phyloP scores from a whole-genome alignment of 257 asterid species.

The Prunella vulgaris region DNA sequence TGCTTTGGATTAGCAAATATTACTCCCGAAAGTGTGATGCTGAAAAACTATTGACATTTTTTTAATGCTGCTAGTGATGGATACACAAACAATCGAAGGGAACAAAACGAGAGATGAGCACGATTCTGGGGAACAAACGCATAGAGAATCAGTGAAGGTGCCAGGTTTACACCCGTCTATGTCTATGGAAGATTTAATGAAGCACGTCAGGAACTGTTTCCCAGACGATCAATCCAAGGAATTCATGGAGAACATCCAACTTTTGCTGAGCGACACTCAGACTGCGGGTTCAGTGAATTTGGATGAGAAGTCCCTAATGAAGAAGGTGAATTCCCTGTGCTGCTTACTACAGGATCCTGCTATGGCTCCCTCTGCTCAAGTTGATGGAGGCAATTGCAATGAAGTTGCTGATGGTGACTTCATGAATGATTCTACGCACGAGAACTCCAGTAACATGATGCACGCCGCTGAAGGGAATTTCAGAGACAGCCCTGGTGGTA shows the following conservation, averaged over 20 bases:
- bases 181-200: slow-evolving; percentile 68
- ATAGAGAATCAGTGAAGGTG: slow-evolving; percentile 29
- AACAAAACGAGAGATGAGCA: slow-evolving; percentile 20
- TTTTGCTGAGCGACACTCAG: slow-evolving; percentile 48
- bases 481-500: slow-evolving; percentile 17
- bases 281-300: slow-evolving; percentile 34
- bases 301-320: slow-evolving; percentile 80
- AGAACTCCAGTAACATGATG: slow-evolving; percentile 11
- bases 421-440: slow-evolving; percentile 17
- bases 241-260: slow-evolving; percentile 51
- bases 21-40: background rate
- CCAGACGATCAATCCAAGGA: slow-evolving; percentile 26
- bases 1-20: slow-evolving; percentile 3
- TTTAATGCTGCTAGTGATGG: slow-evolving; percentile 36
- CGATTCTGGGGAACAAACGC: slow-evolving; percentile 27
- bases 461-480: slow-evolving; percentile 25
- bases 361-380: slow-evolving; percentile 28
- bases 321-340: slow-evolving; percentile 71
- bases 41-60: background rate
- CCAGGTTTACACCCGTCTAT: slow-evolving; percentile 46
- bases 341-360: slow-evolving; percentile 58
- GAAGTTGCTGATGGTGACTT: slow-evolving; percentile 24
- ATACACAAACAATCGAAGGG: slow-evolving; percentile 42
- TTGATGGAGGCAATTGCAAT: slow-evolving; percentile 27
- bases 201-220: slow-evolving; percentile 51